Evolutionary conservation across 306 rosid species (phyloP).

Genomic region (Boehmeria nivea): DNA sequence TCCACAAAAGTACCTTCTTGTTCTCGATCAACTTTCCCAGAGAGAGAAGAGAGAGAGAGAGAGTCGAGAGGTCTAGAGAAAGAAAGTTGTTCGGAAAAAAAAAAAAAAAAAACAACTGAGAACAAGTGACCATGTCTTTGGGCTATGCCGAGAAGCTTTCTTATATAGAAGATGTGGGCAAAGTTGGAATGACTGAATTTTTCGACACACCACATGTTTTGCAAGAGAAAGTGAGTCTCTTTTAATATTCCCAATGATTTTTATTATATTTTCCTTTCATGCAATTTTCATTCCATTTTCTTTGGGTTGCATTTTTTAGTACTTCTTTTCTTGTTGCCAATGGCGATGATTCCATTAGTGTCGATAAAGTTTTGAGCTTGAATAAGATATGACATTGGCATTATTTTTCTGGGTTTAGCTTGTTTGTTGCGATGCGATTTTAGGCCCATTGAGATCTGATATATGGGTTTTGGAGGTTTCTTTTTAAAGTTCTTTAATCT

Average conservation of each 20-base stretch:
- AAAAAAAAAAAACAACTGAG: too few relatives aligned
- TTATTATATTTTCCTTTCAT: not conserved
- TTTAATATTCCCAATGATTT: not conserved
- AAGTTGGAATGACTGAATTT: slow-evolving; percentile 86
- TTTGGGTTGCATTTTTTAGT: slow-evolving; percentile 15
- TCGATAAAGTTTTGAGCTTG: not conserved
- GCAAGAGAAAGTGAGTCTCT: slow-evolving; percentile 56
- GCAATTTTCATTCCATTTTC: not conserved
- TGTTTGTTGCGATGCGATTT: slow-evolving; percentile 8
- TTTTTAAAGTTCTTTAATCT: too few relatives aligned
- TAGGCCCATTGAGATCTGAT: slow-evolving; percentile 22
- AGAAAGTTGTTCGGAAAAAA: slow-evolving; percentile 19
- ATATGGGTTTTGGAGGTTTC: too few relatives aligned
- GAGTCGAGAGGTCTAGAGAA: slow-evolving; percentile 15
- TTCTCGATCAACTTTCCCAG: slow-evolving; percentile 18
- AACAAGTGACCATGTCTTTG: slow-evolving; percentile 60
- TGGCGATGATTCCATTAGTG: slow-evolving; percentile 30
- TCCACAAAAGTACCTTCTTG: not conserved
- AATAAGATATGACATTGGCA: slow-evolving; percentile 12
- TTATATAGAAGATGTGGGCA: slow-evolving; percentile 89
- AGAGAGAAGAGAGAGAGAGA: not conserved
- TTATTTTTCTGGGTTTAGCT: slow-evolving; percentile 1
- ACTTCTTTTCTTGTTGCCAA: slow-evolving; percentile 13
- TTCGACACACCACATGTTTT: slow-evolving; percentile 71
- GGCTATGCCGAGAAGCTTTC: slow-evolving; percentile 98